Conservation (phyloP, 805 yeast species). For the Suhomyces sp. region DNA sequence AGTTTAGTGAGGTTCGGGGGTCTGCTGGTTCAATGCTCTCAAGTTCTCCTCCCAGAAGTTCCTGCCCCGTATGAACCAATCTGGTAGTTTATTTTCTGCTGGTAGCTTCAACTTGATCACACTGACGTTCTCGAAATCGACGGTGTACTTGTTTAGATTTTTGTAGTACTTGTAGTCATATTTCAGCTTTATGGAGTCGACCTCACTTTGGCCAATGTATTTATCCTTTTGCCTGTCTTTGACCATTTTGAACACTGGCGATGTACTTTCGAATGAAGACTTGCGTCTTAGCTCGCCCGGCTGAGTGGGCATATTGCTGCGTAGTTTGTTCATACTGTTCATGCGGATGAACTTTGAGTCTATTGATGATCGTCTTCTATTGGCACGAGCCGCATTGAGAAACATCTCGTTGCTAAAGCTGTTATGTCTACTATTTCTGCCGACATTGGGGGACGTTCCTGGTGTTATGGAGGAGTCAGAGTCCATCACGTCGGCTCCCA, state of each 20-base stretch:
- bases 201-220: conserved; percentile 4
- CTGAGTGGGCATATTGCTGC: conserved; percentile 7
- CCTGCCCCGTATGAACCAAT: conserved; percentile 68
- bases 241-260: conserved; percentile 3
- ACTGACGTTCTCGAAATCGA: conserved; percentile 35
- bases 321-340: conserved; percentile 14
- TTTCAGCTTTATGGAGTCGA: conserved; percentile 17
- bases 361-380: conserved; percentile 29
- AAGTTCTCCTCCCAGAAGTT: conserved; percentile 56
- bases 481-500: conserved; percentile 11
- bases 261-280: conserved; percentile 3
- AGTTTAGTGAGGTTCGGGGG: not conserved
- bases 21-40: conserved; percentile 6
- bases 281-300: conserved; percentile 10
- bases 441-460: conserved; percentile 28
- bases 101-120: conserved; percentile 53
- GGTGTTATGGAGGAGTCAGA: conserved; percentile 21
- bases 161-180: conserved; percentile 41
- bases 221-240: conserved; percentile 5
- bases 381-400: conserved; percentile 16
- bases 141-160: conserved; percentile 31
- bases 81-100: conserved; percentile 59
- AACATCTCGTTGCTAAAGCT: conserved; percentile 11
- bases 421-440: conserved; percentile 15
- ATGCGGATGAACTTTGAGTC: conserved; percentile 25